These are phyloP conservation scores for Sophora flavescens DNA, from an alignment of 306 rosid genomes.

Conservation along the genomic window DNA sequence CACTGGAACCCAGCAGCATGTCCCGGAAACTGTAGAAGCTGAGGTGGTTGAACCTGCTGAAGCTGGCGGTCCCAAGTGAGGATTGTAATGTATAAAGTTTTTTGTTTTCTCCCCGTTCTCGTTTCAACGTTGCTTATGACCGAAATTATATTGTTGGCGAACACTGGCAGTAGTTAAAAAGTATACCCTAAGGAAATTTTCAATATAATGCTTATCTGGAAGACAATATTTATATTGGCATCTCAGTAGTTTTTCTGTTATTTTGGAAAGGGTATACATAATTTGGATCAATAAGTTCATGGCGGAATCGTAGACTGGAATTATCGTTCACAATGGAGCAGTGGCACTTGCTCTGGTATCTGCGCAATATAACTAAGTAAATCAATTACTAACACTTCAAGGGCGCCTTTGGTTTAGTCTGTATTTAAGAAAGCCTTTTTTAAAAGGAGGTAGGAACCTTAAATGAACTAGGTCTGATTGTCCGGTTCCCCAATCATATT, in stretches of 20 bases:
- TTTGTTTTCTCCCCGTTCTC: constrained; percentile 1
- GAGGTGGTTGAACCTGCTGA: constrained; percentile 74
- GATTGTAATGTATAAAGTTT: constrained; percentile 8
- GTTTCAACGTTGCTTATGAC: background rate
- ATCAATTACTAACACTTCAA: too few species aligned
- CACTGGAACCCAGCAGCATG: constrained; percentile 43
- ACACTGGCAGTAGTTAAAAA: constrained; percentile 7
- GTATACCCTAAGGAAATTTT: background rate
- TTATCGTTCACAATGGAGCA: background rate
- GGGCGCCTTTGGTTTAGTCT: too few species aligned
- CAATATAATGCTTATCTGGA: background rate
- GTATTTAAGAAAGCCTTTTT: too few species aligned
- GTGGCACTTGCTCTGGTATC: background rate
- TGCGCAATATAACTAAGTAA: background rate
- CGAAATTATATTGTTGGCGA: constrained; percentile 9
- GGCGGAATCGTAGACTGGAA: background rate
- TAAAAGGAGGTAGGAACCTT: too few species aligned
- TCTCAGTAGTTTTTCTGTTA: constrained; percentile 1
- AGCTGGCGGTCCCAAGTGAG: constrained; percentile 69
- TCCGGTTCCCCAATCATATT: too few species aligned
- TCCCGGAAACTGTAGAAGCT: constrained; percentile 58
- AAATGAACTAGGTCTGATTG: too few species aligned
- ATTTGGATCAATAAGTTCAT: background rate
- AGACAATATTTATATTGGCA: constrained; percentile 3
- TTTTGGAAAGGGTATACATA: background rate